Percentiles rank a stretch among this genome's conserved stretches.
phyloP scores from a whole-genome alignment of 2,329 filamentous ascomycete genomes.

The Sarocladium oryzae region DNA sequence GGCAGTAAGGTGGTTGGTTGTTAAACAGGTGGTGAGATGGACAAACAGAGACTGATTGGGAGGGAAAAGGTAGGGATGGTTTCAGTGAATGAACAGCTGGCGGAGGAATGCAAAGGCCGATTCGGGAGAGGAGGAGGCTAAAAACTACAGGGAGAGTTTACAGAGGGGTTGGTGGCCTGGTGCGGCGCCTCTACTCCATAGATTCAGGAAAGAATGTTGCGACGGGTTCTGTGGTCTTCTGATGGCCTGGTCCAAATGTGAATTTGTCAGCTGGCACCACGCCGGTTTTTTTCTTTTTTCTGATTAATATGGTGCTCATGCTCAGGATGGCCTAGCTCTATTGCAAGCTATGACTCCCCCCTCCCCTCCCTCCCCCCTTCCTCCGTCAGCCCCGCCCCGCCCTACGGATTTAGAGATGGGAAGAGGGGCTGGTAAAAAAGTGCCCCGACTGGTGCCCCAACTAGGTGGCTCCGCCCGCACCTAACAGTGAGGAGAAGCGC shows the following conservation, averaged over 20 bases:
- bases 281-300: neutral
- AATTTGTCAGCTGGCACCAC: constrained; percentile 6
- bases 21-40: constrained; percentile 4
- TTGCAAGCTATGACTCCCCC: constrained; percentile 1
- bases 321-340: neutral
- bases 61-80: too few species aligned
- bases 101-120: neutral
- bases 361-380: too few species aligned
- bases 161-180: too few species aligned
- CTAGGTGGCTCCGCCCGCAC: neutral
- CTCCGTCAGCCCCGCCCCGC: too few species aligned
- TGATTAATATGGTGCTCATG: neutral
- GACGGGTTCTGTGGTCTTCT: too few species aligned
- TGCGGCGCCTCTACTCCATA: too few species aligned
- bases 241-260: neutral
- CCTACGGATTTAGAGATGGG: too few species aligned
- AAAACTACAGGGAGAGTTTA: too few species aligned
- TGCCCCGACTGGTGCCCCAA: neutral
- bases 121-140: neutral
- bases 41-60: constrained; percentile 6
- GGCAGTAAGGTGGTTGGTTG: constrained; percentile 5
- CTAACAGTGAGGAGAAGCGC: neutral
- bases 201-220: too few species aligned
- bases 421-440: too few species aligned
- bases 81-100: neutral